These are phyloP conservation scores for Golubevia pallescens DNA, from an alignment of 1,284 basidiomycete genomes.

Conservation along the genomic window DNA sequence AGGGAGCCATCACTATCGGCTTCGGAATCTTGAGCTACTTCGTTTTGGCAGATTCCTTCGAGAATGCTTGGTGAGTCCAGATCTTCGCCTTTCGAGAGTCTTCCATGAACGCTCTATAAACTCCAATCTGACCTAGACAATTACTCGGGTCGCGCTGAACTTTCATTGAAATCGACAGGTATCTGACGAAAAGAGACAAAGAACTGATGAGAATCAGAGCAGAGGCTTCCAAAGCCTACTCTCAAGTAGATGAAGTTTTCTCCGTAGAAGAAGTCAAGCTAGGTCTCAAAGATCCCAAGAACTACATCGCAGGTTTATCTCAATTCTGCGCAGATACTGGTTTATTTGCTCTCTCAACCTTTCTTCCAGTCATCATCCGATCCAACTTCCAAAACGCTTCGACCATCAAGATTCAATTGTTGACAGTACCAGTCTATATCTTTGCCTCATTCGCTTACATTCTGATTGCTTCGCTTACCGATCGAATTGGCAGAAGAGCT, in stretches of 20 bases:
- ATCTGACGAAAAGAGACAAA: not conserved
- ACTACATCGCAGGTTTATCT: not conserved
- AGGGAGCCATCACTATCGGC: not conserved
- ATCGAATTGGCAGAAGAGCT: not conserved
- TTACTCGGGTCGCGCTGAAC: too few species aligned
- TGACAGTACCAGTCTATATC: not conserved
- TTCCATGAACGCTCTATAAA: too few species aligned
- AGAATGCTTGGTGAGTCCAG: not conserved
- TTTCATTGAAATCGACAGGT: too few species aligned
- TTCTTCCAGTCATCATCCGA: not conserved
- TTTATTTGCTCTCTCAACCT: not conserved
- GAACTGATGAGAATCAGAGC: not conserved
- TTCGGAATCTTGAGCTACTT: not conserved
- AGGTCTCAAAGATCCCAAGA: not conserved
- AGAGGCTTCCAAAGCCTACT: not conserved
- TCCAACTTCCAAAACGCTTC: not conserved
- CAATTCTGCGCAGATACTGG: constrained; percentile 1
- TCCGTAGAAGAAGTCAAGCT: not conserved
- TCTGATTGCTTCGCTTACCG: not conserved
- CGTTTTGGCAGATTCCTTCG: not conserved
- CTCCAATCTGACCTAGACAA: too few species aligned
- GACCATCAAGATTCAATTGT: not conserved
- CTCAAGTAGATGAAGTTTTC: not conserved
- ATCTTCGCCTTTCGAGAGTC: too few species aligned
- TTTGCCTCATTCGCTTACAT: not conserved